Percentiles rank a stretch among this genome's conserved stretches.
Evolutionary conservation across 495 filamentous ascomycete species (phyloP).

Genomic region (Platismatia glauca): DNA sequence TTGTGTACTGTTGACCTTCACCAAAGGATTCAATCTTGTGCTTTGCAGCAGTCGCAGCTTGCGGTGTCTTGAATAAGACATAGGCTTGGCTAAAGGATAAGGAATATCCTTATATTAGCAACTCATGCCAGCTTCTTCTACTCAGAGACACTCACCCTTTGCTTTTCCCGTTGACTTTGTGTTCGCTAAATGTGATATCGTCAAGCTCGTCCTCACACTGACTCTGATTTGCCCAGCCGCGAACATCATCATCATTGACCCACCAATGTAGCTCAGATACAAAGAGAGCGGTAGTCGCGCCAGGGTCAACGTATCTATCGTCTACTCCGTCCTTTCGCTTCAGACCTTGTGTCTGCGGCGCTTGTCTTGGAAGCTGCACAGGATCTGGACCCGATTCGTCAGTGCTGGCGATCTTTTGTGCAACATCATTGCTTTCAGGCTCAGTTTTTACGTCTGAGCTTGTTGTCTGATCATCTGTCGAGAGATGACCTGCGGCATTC

Average conservation of each 20-base stretch:
- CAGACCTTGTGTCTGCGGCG: slow-evolving; percentile 51
- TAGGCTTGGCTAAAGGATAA: slow-evolving; percentile 65
- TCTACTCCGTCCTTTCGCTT: slow-evolving; percentile 71
- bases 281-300: slow-evolving; percentile 72
- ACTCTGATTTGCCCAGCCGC: slow-evolving; percentile 73
- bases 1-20: slow-evolving; percentile 46
- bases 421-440: slow-evolving; percentile 29
- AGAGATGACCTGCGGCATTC: slow-evolving; percentile 31
- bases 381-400: slow-evolving; percentile 35
- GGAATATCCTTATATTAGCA: slow-evolving; percentile 9
- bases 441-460: slow-evolving; percentile 31
- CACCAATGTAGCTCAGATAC: slow-evolving; percentile 92
- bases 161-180: slow-evolving; percentile 97
- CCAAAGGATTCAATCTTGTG: slow-evolving; percentile 62
- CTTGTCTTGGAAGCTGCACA: slow-evolving; percentile 38
- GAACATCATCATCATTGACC: slow-evolving; percentile 90
- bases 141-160: slow-evolving; percentile 62
- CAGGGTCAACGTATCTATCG: slow-evolving; percentile 68
- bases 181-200: slow-evolving; percentile 92
- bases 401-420: slow-evolving; percentile 43
- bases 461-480: slow-evolving; percentile 28
- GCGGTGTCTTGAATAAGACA: slow-evolving; percentile 71
- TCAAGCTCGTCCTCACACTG: slow-evolving; percentile 74
- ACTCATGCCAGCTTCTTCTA: background rate
- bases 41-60: slow-evolving; percentile 81